Evolutionary conservation across 192 early-diverging fungal genomes (phyloP).

Genomic region (Fimicolochytrium jonesii): DNA sequence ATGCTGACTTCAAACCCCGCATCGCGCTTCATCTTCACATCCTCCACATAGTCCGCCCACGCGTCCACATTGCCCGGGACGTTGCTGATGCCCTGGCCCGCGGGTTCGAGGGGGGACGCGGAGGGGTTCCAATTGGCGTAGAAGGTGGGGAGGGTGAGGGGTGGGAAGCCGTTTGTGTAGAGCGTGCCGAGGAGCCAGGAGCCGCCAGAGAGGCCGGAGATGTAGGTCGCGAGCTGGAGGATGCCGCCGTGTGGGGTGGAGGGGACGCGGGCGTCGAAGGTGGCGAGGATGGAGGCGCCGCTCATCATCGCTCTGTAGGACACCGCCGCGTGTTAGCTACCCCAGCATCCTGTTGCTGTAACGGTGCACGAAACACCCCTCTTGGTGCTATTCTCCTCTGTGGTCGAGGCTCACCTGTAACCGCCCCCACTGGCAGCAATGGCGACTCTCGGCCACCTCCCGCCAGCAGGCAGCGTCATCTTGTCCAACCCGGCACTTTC

Average conservation of each 20-base stretch:
- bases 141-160: background rate
- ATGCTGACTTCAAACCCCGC: slow-evolving; percentile 15
- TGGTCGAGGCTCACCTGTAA: background rate
- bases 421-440: slow-evolving; percentile 27
- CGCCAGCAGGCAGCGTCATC: background rate
- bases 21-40: slow-evolving; percentile 7
- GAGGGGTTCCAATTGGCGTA: slow-evolving; percentile 4
- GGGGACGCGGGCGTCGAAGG: slow-evolving; percentile 6
- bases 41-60: background rate
- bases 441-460: slow-evolving; percentile 6
- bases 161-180: slow-evolving; percentile 18
- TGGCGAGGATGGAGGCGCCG: slow-evolving; percentile 17
- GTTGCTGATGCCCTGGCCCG: background rate
- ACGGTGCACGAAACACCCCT: background rate
- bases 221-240: slow-evolving; percentile 22
- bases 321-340: no score
- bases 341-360: background rate
- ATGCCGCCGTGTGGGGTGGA: slow-evolving; percentile 4
- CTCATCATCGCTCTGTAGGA: slow-evolving; percentile 21
- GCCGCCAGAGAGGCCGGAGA: slow-evolving; percentile 25
- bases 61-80: background rate
- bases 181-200: slow-evolving; percentile 24
- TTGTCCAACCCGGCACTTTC: background rate
- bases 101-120: slow-evolving; percentile 2
- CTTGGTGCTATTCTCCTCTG: background rate